These are phyloP conservation scores for Periconia sp. DNA, from an alignment of 2,329 filamentous ascomycete species.

Conservation along the genomic window DNA sequence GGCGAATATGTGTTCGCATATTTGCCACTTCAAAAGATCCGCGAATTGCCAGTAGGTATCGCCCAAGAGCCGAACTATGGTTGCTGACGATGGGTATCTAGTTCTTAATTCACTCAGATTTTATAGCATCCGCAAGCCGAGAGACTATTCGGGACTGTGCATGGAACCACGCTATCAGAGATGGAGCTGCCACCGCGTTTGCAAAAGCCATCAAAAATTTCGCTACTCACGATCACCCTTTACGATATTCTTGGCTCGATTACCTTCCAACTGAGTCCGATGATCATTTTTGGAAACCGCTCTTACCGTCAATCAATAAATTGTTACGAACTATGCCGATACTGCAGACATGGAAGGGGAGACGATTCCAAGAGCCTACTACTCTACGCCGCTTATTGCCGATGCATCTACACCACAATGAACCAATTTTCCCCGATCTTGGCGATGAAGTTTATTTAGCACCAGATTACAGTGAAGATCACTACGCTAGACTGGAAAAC, in stretches of 20 bases:
- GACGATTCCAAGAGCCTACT: constrained; percentile 11
- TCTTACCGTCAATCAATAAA: constrained; percentile 11
- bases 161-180: constrained; percentile 26
- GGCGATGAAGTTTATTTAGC: constrained; percentile 20
- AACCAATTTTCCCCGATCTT: constrained; percentile 20
- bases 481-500: constrained; percentile 2
- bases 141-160: constrained; percentile 22
- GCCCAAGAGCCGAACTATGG: neutral
- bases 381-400: constrained; percentile 6
- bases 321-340: constrained; percentile 11
- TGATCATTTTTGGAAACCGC: constrained; percentile 14
- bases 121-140: constrained; percentile 28
- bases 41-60: constrained; percentile 22
- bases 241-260: constrained; percentile 25
- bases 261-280: constrained; percentile 17
- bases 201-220: constrained; percentile 15
- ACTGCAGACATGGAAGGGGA: constrained; percentile 15
- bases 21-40: constrained; percentile 23
- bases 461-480: constrained; percentile 11
- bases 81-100: too few relatives aligned
- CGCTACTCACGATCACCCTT: constrained; percentile 10
- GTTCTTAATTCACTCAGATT: constrained; percentile 37
- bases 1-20: constrained; percentile 26
- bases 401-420: neutral
- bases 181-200: constrained; percentile 19